Evolutionary conservation across 2,329 filamentous ascomycete genomes (phyloP).

Genomic region (Decorospora gaudefroyi): DNA sequence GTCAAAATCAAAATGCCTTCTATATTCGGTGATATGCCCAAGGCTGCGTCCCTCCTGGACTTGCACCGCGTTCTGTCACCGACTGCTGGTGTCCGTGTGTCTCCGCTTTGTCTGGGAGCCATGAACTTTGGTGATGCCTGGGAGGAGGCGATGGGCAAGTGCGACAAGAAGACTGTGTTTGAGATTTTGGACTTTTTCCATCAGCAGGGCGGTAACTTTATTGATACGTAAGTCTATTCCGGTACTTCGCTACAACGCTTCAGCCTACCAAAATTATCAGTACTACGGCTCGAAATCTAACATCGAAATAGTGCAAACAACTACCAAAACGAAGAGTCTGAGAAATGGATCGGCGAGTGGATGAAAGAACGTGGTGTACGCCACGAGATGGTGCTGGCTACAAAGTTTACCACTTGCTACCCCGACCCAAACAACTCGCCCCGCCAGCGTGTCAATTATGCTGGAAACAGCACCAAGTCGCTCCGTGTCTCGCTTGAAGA

Average conservation of each 20-base stretch:
- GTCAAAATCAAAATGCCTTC: conserved; percentile 23
- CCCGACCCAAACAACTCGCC: conserved; percentile 30
- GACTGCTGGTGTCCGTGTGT: conserved; percentile 57
- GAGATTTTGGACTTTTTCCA: conserved; percentile 56
- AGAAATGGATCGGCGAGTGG: conserved; percentile 58
- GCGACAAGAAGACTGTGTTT: conserved; percentile 53
- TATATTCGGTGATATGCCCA: conserved; percentile 32
- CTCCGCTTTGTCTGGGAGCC: conserved; percentile 58
- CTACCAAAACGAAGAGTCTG: conserved; percentile 56
- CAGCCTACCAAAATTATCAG: neutral
- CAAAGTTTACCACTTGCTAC: conserved; percentile 55
- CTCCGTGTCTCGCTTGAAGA: conserved; percentile 47
- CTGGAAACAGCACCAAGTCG: conserved; percentile 49
- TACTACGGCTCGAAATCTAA: conserved; percentile 3
- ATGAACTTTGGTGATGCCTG: conserved; percentile 62
- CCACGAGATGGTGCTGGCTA: conserved; percentile 60
- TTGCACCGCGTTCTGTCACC: conserved; percentile 59
- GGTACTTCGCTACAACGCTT: neutral
- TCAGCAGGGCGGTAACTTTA: conserved; percentile 57
- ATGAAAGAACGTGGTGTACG: conserved; percentile 52
- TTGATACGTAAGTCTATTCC: conserved; percentile 51
- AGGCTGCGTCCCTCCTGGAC: conserved; percentile 52
- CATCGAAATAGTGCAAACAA: conserved; percentile 48
- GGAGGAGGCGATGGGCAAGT: conserved; percentile 50
- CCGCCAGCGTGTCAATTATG: conserved; percentile 49